Conservation (phyloP, 2,329 filamentous ascomycete species). For the Talaromyces pinophilus region DNA sequence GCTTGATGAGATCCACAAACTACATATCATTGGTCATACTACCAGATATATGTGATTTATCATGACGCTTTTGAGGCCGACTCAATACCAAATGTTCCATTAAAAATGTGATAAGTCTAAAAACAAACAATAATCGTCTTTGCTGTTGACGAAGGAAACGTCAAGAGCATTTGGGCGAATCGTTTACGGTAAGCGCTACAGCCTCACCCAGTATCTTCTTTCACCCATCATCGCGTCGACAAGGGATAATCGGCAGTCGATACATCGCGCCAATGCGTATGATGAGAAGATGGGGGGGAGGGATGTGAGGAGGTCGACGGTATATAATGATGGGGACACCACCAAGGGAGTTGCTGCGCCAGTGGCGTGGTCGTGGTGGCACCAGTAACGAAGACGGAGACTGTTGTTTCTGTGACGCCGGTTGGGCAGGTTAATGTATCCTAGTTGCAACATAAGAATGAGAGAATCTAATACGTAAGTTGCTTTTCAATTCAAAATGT, state of each 20-base stretch:
- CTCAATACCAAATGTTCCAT: too few species aligned
- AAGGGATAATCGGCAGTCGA: background rate
- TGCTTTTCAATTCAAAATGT: conserved; percentile 20
- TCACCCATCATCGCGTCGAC: background rate
- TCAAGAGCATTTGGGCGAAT: too few species aligned
- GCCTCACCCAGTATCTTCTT: background rate
- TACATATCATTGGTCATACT: too few species aligned
- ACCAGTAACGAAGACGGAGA: background rate
- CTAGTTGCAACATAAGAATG: background rate
- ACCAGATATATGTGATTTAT: too few species aligned
- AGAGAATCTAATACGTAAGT: background rate
- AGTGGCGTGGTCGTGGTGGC: background rate
- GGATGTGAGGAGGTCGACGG: background rate
- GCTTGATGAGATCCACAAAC: too few species aligned
- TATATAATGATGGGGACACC: background rate
- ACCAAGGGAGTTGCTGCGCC: background rate
- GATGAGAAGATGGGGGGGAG: background rate
- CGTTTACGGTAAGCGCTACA: too few species aligned
- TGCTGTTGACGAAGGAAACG: too few species aligned
- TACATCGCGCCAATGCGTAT: background rate
- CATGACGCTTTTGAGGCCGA: too few species aligned
- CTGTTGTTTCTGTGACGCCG: background rate
- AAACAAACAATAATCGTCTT: too few species aligned
- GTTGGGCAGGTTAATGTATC: background rate
- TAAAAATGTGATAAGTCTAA: too few species aligned